Evolutionary conservation across 2,329 filamentous ascomycete species (phyloP).

Genomic region (Apiospora saccharicola): DNA sequence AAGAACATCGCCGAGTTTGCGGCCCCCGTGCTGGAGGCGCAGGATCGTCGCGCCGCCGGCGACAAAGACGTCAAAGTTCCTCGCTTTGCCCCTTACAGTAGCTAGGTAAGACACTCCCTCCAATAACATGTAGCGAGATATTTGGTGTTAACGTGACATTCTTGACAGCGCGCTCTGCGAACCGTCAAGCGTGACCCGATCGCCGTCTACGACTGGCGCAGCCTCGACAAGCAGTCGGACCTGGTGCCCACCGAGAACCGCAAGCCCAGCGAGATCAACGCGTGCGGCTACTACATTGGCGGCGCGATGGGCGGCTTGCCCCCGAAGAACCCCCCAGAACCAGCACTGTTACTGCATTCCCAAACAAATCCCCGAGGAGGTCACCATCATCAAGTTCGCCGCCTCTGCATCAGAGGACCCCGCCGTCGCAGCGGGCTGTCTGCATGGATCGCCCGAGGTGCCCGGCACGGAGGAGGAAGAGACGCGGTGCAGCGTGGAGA

Average conservation of each 20-base stretch:
- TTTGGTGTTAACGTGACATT: background rate
- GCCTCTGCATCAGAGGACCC: background rate
- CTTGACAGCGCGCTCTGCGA: conserved; percentile 9
- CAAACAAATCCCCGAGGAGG: conserved; percentile 9
- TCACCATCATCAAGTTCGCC: conserved; percentile 13
- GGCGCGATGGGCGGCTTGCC: conserved; percentile 16
- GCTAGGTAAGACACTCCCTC: background rate
- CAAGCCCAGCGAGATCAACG: conserved; percentile 22
- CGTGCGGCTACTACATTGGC: conserved; percentile 20
- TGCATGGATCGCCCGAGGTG: conserved; percentile 20
- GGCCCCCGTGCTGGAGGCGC: background rate
- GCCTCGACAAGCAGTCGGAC: conserved; percentile 4
- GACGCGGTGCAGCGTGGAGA: conserved; percentile 19
- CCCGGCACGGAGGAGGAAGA: conserved; percentile 9
- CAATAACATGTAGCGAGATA: background rate
- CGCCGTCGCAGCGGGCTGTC: background rate
- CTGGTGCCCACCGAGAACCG: conserved; percentile 20
- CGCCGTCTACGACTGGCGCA: conserved; percentile 22
- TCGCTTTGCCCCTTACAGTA: conserved; percentile 9
- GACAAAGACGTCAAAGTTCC: background rate
- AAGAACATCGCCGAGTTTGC: conserved; percentile 14
- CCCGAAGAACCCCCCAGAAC: conserved; percentile 11
- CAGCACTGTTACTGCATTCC: conserved; percentile 20
- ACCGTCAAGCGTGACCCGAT: conserved; percentile 16
- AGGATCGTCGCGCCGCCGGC: conserved; percentile 8